phyloP scores from a whole-genome alignment of 1,284 basidiomycete genomes.

The Caloboletus inedulis region DNA sequence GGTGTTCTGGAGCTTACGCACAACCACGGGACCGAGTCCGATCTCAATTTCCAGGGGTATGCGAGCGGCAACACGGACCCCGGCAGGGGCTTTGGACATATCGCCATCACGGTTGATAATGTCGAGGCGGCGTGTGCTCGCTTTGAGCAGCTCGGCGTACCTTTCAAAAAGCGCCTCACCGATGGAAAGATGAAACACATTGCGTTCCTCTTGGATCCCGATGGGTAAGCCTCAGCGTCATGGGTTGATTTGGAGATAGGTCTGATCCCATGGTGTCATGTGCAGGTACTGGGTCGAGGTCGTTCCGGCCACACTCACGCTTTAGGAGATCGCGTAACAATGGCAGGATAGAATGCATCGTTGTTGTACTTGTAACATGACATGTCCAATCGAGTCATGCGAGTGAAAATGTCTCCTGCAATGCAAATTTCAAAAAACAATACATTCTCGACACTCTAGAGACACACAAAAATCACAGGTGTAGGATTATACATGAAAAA shows the following conservation, averaged over 20 bases:
- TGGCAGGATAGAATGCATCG: neutral
- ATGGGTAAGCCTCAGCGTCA: slow-evolving; percentile 51
- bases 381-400: neutral
- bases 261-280: neutral
- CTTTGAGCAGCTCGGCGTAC: slow-evolving; percentile 79
- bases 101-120: slow-evolving; percentile 82
- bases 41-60: slow-evolving; percentile 77
- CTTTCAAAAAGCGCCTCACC: slow-evolving; percentile 84
- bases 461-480: no score
- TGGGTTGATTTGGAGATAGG: neutral
- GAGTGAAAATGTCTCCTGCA: no score
- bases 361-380: slow-evolving; percentile 2
- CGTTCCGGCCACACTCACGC: slow-evolving; percentile 21
- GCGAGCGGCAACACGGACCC: slow-evolving; percentile 83
- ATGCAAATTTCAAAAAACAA: no score
- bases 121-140: slow-evolving; percentile 81
- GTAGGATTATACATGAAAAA: no score
- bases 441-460: no score
- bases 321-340: slow-evolving; percentile 8
- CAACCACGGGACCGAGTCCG: slow-evolving; percentile 86
- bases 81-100: slow-evolving; percentile 81
- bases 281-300: slow-evolving; percentile 37
- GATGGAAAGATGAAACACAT: slow-evolving; percentile 87
- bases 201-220: slow-evolving; percentile 88
- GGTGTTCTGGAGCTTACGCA: slow-evolving; percentile 85